These are phyloP conservation scores for Tanacetum coccineum DNA, from an alignment of 129 eudicot species.

Conservation along the genomic window DNA sequence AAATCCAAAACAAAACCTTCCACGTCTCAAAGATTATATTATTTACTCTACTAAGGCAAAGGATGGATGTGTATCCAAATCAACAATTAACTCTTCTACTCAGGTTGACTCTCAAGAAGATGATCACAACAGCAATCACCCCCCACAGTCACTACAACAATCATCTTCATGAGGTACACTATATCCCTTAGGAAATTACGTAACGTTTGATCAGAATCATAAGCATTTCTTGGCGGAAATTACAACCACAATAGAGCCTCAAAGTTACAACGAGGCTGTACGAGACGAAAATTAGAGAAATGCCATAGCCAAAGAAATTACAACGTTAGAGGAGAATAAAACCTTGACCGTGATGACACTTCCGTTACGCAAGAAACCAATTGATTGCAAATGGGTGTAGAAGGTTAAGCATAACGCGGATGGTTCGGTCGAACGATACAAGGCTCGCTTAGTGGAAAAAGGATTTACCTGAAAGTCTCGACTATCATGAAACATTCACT, in stretches of 20 bases:
- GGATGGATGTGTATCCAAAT: not conserved
- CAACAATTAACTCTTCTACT: not conserved
- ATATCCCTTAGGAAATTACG: not conserved
- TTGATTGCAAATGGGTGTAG: too few species aligned
- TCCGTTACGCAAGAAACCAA: not conserved
- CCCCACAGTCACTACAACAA: not conserved
- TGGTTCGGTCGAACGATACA: not conserved
- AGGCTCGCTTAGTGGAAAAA: not conserved
- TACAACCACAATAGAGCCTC: not conserved
- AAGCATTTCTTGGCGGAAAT: not conserved
- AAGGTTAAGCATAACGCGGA: too few species aligned
- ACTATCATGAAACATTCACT: not conserved
- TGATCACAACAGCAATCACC: too few species aligned
- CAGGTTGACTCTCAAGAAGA: too few species aligned
- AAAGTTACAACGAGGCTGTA: not conserved
- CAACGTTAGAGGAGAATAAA: not conserved
- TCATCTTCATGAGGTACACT: not conserved
- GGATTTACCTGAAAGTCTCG: not conserved
- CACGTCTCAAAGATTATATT: not conserved
- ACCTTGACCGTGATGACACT: not conserved
- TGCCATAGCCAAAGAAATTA: not conserved
- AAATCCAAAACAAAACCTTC: too few species aligned
- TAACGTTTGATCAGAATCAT: not conserved
- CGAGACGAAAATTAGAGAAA: not conserved
- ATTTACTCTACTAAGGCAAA: not conserved